Base-by-base conservation (phyloP, 495 filamentous ascomycete genomes). In the Halenospora varia region DNA sequence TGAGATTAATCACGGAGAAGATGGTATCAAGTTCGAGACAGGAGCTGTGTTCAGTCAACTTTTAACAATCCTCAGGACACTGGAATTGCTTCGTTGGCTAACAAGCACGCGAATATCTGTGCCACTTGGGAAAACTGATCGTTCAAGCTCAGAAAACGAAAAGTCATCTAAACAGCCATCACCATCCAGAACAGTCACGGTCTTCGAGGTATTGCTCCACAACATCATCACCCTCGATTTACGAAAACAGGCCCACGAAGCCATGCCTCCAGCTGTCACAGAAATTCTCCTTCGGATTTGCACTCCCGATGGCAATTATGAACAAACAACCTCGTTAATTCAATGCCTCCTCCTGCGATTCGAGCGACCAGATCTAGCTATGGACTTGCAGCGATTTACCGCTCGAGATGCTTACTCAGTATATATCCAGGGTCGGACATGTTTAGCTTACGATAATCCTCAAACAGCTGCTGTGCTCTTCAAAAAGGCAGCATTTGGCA, bases 371-470 rank as follows among this genome's bases (percentile, higher is more conserved):
- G 86, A 90, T 61, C 76, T 92, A 2, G 90, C 90, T 10, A 74
- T 82, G 54, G 88, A 94, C 64, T 89, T 96, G 62, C 75, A 78
- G 50, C 82, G 81, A 8, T 94, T 89, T 67, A 71, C 71, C 73
- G 84, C 72, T 66, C 82, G 66, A 70, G 76, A 78, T 22, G 68
- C 79, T 25, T 97, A 94, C 83, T 82, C 89, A 3, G 86, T 82
- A 0, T 99, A 99, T 69, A 76, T 96, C 13, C 89, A 90, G 68
- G 93, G 88, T 11, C 87, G 95, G 29, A 77, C 94, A 45, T 80
- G 85, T 66, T 77, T 97, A 17, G 81, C 85, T 13, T 82, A 83
- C 64, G 83, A 83, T 19, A 87, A 94, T 63, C 82, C 81, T 63
- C 80, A 82, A 39, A 79, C 80, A 53, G 94, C 95, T 46, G 80